Conservation (phyloP, 306 rosid species). For the Glycine latifolia region DNA sequence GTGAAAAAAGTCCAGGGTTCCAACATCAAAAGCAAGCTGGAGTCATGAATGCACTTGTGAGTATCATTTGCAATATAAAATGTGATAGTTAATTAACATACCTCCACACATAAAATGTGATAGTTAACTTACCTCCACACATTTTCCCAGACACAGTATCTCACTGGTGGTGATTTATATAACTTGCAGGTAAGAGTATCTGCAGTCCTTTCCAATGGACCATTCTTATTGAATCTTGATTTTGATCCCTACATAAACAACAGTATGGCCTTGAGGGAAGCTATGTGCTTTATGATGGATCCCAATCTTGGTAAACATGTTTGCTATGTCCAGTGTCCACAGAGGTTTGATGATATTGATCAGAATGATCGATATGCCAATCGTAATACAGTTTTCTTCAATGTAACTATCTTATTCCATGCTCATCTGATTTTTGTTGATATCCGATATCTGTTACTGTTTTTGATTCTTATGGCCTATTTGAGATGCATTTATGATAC, state of each 20-base stretch:
- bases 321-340: too few relatives aligned
- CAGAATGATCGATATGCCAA: too few relatives aligned
- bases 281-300: conserved; percentile 99
- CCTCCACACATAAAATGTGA: background rate
- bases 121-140: conserved; percentile 1
- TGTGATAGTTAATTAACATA: conserved; percentile 67
- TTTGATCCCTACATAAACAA: conserved; percentile 98
- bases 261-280: conserved; percentile 96
- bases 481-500: too few relatives aligned
- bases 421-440: too few relatives aligned
- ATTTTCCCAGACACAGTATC: background rate
- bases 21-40: too few relatives aligned
- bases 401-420: too few relatives aligned
- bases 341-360: too few relatives aligned
- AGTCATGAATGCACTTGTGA: conserved; percentile 56
- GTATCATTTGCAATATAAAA: conserved; percentile 84
- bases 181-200: conserved; percentile 89
- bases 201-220: conserved; percentile 95
- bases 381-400: too few relatives aligned
- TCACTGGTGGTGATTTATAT: conserved; percentile 12
- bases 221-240: conserved; percentile 96
- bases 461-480: too few relatives aligned
- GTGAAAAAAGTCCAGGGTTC: conserved; percentile 99
- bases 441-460: too few relatives aligned
- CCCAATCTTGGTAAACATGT: conserved; percentile 93